Percentiles rank a stretch among this genome's conserved stretches.
phyloP scores from a whole-genome alignment of 2,329 filamentous ascomycete genomes.

The Pseudovirgaria hyperparasitica region DNA sequence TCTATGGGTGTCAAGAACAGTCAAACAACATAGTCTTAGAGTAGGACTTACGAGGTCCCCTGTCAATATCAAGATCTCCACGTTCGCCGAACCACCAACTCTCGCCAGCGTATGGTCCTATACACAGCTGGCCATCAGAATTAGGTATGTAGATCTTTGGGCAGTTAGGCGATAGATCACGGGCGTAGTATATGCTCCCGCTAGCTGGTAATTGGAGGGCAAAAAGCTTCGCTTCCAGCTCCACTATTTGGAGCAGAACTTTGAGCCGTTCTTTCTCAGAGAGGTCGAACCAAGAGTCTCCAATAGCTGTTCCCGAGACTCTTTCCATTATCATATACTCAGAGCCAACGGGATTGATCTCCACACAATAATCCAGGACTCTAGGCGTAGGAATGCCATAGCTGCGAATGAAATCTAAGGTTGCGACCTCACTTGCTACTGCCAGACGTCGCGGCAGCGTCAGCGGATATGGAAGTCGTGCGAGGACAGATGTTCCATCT shows the following conservation, averaged over 20 bases:
- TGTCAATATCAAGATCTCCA: conserved; percentile 9
- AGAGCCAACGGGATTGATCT: conserved; percentile 12
- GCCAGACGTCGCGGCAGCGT: conserved; percentile 15
- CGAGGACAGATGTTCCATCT: conserved; percentile 16
- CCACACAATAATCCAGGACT: conserved; percentile 11
- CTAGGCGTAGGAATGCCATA: conserved; percentile 14
- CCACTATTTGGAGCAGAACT: conserved; percentile 9
- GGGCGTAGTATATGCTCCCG: conserved; percentile 14
- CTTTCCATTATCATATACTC: conserved; percentile 22
- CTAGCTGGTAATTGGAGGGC: conserved; percentile 9
- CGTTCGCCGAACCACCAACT: conserved; percentile 13
- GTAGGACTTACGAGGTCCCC: conserved; percentile 12
- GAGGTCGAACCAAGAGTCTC: conserved; percentile 11
- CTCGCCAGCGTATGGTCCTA: conserved; percentile 10
- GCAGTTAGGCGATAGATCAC: conserved; percentile 5
- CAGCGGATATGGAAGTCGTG: conserved; percentile 20
- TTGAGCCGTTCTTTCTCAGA: conserved; percentile 10
- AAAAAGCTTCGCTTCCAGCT: conserved; percentile 12
- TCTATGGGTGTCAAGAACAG: conserved; percentile 7
- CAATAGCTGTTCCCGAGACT: conserved; percentile 10
- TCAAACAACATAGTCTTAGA: conserved; percentile 1
- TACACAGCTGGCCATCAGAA: conserved; percentile 8
- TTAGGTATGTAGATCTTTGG: conserved; percentile 8
- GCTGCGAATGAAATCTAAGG: conserved; percentile 17
- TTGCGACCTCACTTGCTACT: conserved; percentile 27